Evolutionary conservation across 176 grass and related monocot species (phyloP).

Genomic region (Avena insularis): DNA sequence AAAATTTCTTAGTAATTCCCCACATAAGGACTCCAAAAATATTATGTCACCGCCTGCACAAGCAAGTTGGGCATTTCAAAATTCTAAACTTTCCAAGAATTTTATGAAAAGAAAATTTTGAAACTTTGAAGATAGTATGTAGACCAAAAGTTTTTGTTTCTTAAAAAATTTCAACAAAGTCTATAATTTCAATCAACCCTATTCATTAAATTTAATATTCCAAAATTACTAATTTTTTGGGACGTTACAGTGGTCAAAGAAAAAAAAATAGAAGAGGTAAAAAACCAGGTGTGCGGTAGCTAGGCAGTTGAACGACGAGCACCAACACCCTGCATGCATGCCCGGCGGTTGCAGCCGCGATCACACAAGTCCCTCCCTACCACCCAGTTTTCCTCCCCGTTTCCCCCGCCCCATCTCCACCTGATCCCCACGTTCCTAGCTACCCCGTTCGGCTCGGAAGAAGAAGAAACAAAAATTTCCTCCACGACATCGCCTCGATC

Average conservation of each 20-base stretch:
- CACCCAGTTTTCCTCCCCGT: slow-evolving; percentile 31
- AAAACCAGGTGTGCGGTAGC: slow-evolving; percentile 31
- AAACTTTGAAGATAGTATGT: no score
- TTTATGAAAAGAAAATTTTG: no score
- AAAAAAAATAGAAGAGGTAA: neutral
- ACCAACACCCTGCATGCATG: slow-evolving; percentile 22
- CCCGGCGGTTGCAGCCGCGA: slow-evolving; percentile 9
- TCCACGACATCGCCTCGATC: slow-evolving; percentile 20
- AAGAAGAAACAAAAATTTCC: slow-evolving; percentile 26
- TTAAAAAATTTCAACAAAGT: no score
- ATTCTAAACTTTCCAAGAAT: no score
- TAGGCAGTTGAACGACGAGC: slow-evolving; percentile 23
- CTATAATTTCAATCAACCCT: no score
- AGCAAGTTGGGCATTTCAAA: no score
- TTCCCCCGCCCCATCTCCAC: neutral
- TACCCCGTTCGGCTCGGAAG: neutral
- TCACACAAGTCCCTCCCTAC: slow-evolving; percentile 5
- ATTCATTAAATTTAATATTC: no score
- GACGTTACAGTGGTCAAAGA: neutral
- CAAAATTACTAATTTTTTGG: no score
- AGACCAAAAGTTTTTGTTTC: no score
- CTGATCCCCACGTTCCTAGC: slow-evolving; percentile 20
- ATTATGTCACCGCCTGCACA: no score
- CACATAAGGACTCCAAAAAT: no score
- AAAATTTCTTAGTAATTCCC: no score